Percentiles rank a stretch among this genome's conserved stretches.
phyloP scores from a whole-genome alignment of 2,329 filamentous ascomycete species.

The Lomentospora prolificans region DNA sequence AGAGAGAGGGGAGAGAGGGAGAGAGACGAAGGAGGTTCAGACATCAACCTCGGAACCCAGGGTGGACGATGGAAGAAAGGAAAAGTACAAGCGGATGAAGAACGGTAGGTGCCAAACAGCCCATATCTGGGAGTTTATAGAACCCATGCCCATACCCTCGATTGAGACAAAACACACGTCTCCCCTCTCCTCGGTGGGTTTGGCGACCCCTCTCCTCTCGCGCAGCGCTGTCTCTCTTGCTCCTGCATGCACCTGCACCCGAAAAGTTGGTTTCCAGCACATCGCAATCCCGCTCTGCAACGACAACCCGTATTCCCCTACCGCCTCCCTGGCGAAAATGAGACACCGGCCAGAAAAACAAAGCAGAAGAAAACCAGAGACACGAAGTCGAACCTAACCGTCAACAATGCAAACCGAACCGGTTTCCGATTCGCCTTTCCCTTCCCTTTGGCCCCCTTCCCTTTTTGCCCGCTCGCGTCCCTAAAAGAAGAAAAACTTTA shows the following conservation, averaged over 20 bases:
- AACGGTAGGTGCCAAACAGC: neutral
- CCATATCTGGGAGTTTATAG: neutral
- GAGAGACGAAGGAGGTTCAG: neutral
- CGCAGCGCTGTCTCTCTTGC: neutral
- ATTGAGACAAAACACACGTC: neutral
- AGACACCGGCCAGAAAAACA: neutral
- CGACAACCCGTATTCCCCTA: neutral
- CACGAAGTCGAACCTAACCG: neutral
- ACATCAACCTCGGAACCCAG: no score
- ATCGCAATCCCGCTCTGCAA: neutral
- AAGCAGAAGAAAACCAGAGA: neutral
- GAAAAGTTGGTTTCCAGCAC: neutral
- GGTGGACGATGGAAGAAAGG: neutral
- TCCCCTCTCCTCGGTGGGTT: neutral
- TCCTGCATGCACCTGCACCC: no score
- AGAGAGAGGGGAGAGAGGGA: conserved; percentile 1
- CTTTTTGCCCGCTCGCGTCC: neutral
- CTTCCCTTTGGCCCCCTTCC: neutral
- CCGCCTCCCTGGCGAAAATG: neutral
- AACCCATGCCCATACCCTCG: neutral
- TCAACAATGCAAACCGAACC: neutral
- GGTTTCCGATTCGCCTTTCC: neutral
- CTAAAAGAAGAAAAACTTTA: neutral
- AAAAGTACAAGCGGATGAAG: neutral
- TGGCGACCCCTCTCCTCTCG: no score